These are phyloP conservation scores for Boletus coccyginus DNA, from an alignment of 768 basidiomycete species.

Conservation along the genomic window DNA sequence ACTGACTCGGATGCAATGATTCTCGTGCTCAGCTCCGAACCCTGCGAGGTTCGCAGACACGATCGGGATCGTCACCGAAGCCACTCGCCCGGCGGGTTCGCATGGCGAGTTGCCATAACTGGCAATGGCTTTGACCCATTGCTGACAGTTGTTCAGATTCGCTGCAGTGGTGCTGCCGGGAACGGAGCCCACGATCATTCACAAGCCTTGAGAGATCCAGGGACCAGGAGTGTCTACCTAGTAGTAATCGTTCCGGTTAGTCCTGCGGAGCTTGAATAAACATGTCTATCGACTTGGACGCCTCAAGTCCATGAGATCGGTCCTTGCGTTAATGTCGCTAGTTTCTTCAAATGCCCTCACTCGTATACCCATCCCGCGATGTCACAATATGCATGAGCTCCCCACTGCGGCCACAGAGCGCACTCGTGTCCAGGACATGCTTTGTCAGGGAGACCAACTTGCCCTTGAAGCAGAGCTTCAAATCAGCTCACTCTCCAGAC, in stretches of 20 bases:
- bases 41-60: conserved; percentile 90
- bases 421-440: conserved; percentile 26
- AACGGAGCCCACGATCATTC: conserved; percentile 67
- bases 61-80: conserved; percentile 88
- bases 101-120: conserved; percentile 50
- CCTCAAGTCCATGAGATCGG: not conserved
- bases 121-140: not conserved
- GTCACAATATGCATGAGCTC: conserved; percentile 45
- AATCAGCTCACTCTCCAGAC: conserved; percentile 37
- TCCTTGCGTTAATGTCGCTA: not conserved
- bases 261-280: conserved; percentile 18
- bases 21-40: conserved; percentile 26
- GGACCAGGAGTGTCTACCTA: no score
- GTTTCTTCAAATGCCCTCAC: not conserved
- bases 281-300: not conserved
- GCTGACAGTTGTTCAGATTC: conserved; percentile 54
- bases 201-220: conserved; percentile 38
- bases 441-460: conserved; percentile 6
- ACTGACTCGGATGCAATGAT: no score
- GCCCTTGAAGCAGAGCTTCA: conserved; percentile 15
- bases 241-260: not conserved
- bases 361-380: conserved; percentile 33
- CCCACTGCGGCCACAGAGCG: conserved; percentile 39
- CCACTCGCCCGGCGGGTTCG: conserved; percentile 70
- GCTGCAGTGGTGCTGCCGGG: conserved; percentile 89